Base-by-base conservation (phyloP, 2,329 filamentous ascomycete genomes). In the Colletotrichum coccodes region DNA sequence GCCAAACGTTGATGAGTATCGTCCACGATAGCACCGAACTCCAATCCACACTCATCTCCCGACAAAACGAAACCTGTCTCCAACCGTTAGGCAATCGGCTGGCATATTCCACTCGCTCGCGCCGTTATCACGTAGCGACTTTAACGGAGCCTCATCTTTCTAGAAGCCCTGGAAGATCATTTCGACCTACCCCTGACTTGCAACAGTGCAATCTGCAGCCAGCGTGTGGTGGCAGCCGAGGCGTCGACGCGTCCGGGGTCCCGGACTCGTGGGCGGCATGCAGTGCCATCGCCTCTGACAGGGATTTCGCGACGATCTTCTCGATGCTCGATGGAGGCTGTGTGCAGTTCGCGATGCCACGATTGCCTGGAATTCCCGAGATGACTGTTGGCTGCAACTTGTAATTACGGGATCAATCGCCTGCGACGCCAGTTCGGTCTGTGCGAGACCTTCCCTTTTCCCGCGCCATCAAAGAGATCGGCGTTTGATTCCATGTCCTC, bases 31-130 rank as follows among this genome's bases (percentile, higher is more conserved):
- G 54, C 66, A 60, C 54, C 65, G 42, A 50, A 28, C 14, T 21
- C 61, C 42, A 60, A 60, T 18, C 66, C 66, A 66, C 66, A 56
- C 56, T 69, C 61, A 69, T 69, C 66, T 69, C 66, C 66, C 62
- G 49, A 26, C 61, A 53, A 70, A 70, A 68, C 63, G 63, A 53
- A 63, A 53, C 67, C 67, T 68, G 58, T 68, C 67, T 63, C 42
- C 52, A 70, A 70, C 18, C 28, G 63, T 57, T 70, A 70, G 63
- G 67, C 63, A 63, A 34, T 36, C 38, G 26, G 47, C 23, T 42
- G 30, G 30, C 57, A 57, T 63, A 70, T 68, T 42, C 58, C 58
- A 57, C 50, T 54, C 58, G 34, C 36, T 30, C 30, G n/a, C 46
- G 14, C 38, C 8, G 28, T 68, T 34, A 28, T 59, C 64, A 58